Base-by-base conservation (phyloP, 768 basidiomycete genomes). In the Mycena olivaceomarginata region DNA sequence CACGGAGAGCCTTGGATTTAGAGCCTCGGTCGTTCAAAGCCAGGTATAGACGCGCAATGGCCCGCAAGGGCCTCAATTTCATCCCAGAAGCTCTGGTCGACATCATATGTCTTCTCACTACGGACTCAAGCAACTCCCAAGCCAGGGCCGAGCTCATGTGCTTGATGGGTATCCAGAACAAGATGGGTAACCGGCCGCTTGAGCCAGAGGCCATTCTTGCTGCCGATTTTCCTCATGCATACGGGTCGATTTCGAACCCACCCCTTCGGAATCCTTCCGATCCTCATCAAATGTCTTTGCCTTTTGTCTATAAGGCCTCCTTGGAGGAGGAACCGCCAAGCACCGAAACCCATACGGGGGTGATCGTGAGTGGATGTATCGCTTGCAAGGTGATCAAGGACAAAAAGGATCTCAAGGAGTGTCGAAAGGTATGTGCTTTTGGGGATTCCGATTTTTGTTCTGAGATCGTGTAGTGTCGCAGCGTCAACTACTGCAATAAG, bases 21-120 rank as follows among this genome's bases (percentile, higher is more conserved):
- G 71, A 72, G 4, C 64, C 64, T 9, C 56, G 71, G 31, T 56
- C 64, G 45, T 45, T 45, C 25, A 72, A 72, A 7, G 71, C 71
- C 37, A 22, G 71, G 43, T 66, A 57, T 20, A 45, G 71, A 66
- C 64, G 71, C 41, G 71, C 71, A 51, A 72, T 72, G 71, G 71
- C 71, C 2, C 63, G 71, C 12, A 72, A 72, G 43, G 64, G 64
- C 31, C 22, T 65, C 40, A 66, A 72, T 12, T 41, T 65, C 53
- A 66, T 72, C 71, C 64, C 64, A 0, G 53, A 65, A 12, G 71
- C 71, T 0, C 64, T 66, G 18, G 64, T 72, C 41, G 71, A 66
- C 12, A 65, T 72, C 25, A 64, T 48, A 15, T 53, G 53, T 10
- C 10, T 74, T 1, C 57, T 67, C n/a, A 62, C 72, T 5, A 59